Evolutionary conservation across 805 yeast species (phyloP).

Genomic region (Starmerella ratchasimensis): DNA sequence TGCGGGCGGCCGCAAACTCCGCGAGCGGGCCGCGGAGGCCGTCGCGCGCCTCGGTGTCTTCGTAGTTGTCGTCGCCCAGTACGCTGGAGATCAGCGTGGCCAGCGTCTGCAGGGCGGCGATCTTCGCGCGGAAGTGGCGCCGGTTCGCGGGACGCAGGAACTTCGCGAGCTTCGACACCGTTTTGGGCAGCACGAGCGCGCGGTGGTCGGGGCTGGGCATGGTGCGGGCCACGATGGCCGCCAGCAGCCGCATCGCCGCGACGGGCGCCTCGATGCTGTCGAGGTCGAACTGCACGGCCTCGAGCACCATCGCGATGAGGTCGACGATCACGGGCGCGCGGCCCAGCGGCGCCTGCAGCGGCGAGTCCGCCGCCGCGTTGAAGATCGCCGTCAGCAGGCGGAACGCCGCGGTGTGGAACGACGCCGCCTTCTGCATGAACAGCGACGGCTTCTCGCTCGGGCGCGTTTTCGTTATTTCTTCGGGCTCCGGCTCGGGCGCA

Average conservation of each 20-base stretch:
- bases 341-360: constrained; percentile 8
- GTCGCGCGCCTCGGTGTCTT: too few relatives aligned
- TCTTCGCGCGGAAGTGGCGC: constrained; percentile 13
- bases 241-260: constrained; percentile 16
- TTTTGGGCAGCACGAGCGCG: constrained; percentile 15
- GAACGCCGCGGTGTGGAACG: constrained; percentile 22
- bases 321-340: constrained; percentile 20
- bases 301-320: constrained; percentile 18
- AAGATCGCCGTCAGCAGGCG: constrained; percentile 18
- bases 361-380: constrained; percentile 11
- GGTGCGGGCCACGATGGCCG: constrained; percentile 5
- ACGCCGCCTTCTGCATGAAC: constrained; percentile 15
- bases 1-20: too few relatives aligned
- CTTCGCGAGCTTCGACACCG: constrained; percentile 15
- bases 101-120: constrained; percentile 7
- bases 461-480: neutral
- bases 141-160: constrained; percentile 9
- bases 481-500: too few relatives aligned
- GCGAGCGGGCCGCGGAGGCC: too few relatives aligned
- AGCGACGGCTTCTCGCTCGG: constrained; percentile 4
- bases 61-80: constrained; percentile 2
- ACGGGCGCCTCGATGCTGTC: constrained; percentile 15
- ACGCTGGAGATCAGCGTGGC: constrained; percentile 1
- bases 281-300: constrained; percentile 16
- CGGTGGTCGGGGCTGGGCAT: constrained; percentile 10